Evolutionary conservation across 225 moss, liverwort and hornwort species (phyloP), one percentile per base, ranked within the genome.

Genomic region (Bryum argenteum): DNA sequence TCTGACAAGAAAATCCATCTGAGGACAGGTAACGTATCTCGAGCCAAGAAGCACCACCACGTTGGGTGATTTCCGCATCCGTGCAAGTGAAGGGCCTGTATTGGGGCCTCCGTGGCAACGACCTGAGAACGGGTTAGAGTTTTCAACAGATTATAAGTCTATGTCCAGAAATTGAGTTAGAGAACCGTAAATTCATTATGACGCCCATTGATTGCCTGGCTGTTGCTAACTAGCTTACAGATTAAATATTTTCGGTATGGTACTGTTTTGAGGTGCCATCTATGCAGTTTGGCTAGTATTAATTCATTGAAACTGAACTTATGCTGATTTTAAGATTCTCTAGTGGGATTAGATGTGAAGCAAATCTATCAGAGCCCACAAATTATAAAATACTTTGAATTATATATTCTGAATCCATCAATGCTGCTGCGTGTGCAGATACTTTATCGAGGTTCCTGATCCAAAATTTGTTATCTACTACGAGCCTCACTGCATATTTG

Each of bases 81-180:
- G 94, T n/a, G 98, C 92, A 56, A 81, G 66, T 13, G 67, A 81
- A 58, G 98, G 98, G 41, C 94, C 98, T 79, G 81, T 89, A 13
- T 58, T 98, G 52, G 98, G 98, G 2, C 98, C 98, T 69, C 98
- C 98, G 44, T 98, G 98, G 98, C 98, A 98, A 75, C 88, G 94
- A 33, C 98, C 98, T 71, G 98, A 98, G 77, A 98, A 83, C 69
- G 98, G 98, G 96, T 97, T 73, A 44, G 75, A 54, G 7, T 63
- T 52, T 56, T 9, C 48, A 37, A 42, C 51, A 48, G 11, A 0
- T 33, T 15, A 23, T n/a, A 59, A 21, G 22, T 44, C 45, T n/a
- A n/a, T 55, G 41, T 28, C 19, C 15, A 26, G 39, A 18, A 67
- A 18, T 11, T 43, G 68, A 69, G 50, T 21, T 16, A 52, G 38